A percentile compares a stretch with the other conserved stretches of the same genome.
phyloP scores from a whole-genome alignment of 139 green algal genomes.

The Chlorokybus atmophyticus region DNA sequence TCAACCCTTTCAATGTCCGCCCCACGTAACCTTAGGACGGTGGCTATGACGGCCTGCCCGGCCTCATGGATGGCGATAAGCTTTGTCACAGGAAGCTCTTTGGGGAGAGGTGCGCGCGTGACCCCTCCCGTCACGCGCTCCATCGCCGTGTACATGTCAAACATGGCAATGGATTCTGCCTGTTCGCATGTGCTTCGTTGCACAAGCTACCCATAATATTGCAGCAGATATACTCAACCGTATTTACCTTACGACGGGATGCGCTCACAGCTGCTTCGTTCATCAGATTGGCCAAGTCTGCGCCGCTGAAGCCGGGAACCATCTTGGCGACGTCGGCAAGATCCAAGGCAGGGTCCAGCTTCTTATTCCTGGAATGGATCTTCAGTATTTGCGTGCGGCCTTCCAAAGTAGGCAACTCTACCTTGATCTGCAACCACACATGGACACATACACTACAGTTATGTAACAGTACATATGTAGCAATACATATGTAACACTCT shows the following conservation, averaged over 20 bases:
- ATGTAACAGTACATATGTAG: too few relatives aligned
- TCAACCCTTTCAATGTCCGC: constrained; percentile 18
- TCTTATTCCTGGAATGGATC: constrained; percentile 48
- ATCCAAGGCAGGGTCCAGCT: constrained; percentile 59
- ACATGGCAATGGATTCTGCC: constrained; percentile 17
- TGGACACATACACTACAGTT: background rate
- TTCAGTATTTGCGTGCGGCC: constrained; percentile 53
- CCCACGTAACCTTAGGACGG: constrained; percentile 7
- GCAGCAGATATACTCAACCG: constrained; percentile 10
- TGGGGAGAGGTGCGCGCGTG: background rate
- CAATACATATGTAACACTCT: too few relatives aligned
- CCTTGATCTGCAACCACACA: constrained; percentile 10
- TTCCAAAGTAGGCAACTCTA: constrained; percentile 3
- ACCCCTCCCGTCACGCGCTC: constrained; percentile 50
- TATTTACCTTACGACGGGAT: constrained; percentile 34
- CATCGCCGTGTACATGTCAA: constrained; percentile 64
- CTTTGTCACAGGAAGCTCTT: background rate
- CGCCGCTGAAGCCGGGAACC: constrained; percentile 59
- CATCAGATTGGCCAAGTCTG: constrained; percentile 87
- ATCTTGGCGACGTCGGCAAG: constrained; percentile 69
- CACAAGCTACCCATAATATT: background rate
- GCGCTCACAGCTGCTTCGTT: constrained; percentile 79
- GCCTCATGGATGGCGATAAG: constrained; percentile 22
- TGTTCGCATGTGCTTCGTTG: background rate
- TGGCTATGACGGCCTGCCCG: constrained; percentile 22